Evolutionary conservation across 495 filamentous ascomycete genomes (phyloP).

Genomic region (Trichoderma asperelloides): DNA sequence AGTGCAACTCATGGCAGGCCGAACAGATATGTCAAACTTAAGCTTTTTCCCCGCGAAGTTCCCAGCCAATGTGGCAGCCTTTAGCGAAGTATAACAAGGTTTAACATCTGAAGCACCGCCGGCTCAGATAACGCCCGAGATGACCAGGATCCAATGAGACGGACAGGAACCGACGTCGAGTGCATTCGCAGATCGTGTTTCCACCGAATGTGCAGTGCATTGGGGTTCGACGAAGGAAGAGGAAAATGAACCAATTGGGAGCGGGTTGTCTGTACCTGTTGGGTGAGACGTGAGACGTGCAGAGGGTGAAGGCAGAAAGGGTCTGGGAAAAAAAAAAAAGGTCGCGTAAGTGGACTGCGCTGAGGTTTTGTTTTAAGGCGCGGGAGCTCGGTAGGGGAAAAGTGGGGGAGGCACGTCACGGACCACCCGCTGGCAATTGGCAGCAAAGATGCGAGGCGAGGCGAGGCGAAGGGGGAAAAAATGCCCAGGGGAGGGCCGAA

Average conservation of each 20-base stretch:
- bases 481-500: not conserved
- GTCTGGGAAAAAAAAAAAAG: not conserved
- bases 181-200: not conserved
- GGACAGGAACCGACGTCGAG: not conserved
- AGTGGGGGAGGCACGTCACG: not conserved
- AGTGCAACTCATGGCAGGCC: not conserved
- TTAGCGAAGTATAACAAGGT: not conserved
- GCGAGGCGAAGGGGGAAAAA: not conserved
- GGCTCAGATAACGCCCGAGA: not conserved
- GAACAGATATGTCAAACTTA: not conserved
- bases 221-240: not conserved
- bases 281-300: not conserved
- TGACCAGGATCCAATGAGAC: not conserved
- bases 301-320: not conserved
- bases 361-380: constrained; percentile 5
- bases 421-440: constrained; percentile 1
- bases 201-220: not conserved
- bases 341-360: constrained; percentile 6
- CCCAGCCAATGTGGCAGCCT: not conserved
- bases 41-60: not conserved
- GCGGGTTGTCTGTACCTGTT: not conserved
- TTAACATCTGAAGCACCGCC: not conserved
- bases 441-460: not conserved
- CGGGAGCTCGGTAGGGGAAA: not conserved
- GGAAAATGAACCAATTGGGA: not conserved